Conservation (phyloP, 768 basidiomycete genomes). For the Pisolithus tinctorius region DNA sequence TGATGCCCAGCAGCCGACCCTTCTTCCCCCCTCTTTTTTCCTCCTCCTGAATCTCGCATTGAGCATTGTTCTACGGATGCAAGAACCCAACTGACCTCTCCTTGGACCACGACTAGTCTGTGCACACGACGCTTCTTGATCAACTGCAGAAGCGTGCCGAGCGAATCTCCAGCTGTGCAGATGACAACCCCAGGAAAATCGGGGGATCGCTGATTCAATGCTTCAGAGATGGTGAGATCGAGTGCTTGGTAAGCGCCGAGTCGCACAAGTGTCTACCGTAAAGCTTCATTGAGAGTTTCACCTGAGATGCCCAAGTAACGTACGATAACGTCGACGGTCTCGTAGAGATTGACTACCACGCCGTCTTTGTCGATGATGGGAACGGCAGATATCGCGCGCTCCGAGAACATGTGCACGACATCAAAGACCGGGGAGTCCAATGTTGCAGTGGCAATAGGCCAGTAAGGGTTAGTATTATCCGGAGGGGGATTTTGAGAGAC, state of each 20-base stretch:
- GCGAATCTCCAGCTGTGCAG: constrained; percentile 86
- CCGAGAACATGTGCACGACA: constrained; percentile 98
- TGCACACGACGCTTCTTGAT: constrained; percentile 94
- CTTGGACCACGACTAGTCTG: constrained; percentile 91
- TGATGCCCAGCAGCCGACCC: constrained; percentile 77
- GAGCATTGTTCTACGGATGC: background rate
- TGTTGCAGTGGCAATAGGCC: constrained; percentile 89
- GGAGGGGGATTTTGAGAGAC: constrained; percentile 50
- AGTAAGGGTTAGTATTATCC: constrained; percentile 63
- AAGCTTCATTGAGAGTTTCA: constrained; percentile 3
- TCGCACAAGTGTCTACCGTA: constrained; percentile 78
- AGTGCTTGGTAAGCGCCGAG: constrained; percentile 94
- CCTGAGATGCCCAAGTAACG: constrained; percentile 2
- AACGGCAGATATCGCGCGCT: constrained; percentile 91
- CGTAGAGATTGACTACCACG: constrained; percentile 91
- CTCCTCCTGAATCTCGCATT: constrained; percentile 52
- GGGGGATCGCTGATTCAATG: constrained; percentile 82
- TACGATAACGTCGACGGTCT: constrained; percentile 98
- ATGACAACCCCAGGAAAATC: constrained; percentile 98
- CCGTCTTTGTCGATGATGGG: constrained; percentile 93
- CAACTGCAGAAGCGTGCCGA: constrained; percentile 83
- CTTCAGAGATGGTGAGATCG: constrained; percentile 89
- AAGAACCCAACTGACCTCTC: constrained; percentile 48
- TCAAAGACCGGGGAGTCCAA: constrained; percentile 91
- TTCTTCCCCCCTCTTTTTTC: constrained; percentile 75